Evolutionary conservation across 176 grass and related monocot genomes (phyloP).

Genomic region (sorghum (Sorghum bicolor)): DNA sequence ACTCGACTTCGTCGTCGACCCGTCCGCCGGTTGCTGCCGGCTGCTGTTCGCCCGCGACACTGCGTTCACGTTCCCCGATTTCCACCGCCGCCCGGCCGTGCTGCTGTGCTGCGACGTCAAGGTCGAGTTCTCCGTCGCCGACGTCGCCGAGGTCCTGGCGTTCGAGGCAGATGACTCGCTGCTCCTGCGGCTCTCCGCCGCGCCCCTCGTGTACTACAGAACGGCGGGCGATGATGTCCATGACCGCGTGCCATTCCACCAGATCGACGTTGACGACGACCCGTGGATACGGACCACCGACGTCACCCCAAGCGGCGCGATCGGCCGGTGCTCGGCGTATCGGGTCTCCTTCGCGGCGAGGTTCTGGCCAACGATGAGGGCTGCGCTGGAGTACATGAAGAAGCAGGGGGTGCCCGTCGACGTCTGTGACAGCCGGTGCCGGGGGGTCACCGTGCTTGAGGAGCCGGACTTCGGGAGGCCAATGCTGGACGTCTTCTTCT

Average conservation of each 20-base stretch:
- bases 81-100: not conserved
- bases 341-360: conserved; percentile 43
- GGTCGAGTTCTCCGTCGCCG: conserved; percentile 53
- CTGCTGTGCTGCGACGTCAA: conserved; percentile 66
- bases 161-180: conserved; percentile 39
- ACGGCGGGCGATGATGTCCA: conserved; percentile 72
- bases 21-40: conserved; percentile 50
- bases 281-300: conserved; percentile 80
- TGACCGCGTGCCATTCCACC: conserved; percentile 39
- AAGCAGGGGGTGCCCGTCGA: conserved; percentile 24
- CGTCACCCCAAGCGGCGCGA: conserved; percentile 50
- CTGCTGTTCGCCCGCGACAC: conserved; percentile 60
- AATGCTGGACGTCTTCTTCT: conserved; percentile 54
- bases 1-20: conserved; percentile 69
- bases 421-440: not conserved
- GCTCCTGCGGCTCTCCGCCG: conserved; percentile 37
- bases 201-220: conserved; percentile 49
- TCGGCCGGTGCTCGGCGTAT: conserved; percentile 60
- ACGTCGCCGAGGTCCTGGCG: conserved; percentile 38
- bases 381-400: conserved; percentile 48
- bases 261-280: conserved; percentile 62
- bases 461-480: conserved; percentile 50
- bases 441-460: conserved; percentile 19
- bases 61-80: conserved; percentile 40
- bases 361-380: conserved; percentile 49